Conservation (phyloP, 257 asterid genomes). For the Gardenia jasminoides region DNA sequence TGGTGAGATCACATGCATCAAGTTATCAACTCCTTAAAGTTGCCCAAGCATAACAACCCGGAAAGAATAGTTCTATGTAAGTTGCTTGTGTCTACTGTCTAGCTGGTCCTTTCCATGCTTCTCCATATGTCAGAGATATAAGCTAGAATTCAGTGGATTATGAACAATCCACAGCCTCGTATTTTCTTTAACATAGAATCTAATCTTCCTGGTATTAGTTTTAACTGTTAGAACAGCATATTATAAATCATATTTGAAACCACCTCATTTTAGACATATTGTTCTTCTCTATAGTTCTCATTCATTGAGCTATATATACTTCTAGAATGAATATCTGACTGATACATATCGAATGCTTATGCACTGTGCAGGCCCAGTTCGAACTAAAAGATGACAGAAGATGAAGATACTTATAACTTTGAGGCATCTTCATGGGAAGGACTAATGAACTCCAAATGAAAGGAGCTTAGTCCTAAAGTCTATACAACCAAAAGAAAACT, state of each 20-base stretch:
- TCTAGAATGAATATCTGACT: background rate
- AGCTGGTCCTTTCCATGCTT: background rate
- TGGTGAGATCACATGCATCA: too few species aligned
- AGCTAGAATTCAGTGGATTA: background rate
- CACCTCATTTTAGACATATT: background rate
- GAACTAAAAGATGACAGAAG: background rate
- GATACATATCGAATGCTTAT: background rate
- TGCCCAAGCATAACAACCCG: background rate
- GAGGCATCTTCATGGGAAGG: background rate
- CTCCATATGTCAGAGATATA: background rate
- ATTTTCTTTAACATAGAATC: background rate
- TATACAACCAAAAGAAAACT: background rate
- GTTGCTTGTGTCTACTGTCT: background rate
- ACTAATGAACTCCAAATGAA: background rate
- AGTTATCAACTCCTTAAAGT: background rate
- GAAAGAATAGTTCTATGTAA: background rate
- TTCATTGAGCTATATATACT: background rate
- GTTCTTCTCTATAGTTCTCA: too few species aligned
- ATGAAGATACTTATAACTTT: background rate
- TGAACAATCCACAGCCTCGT: background rate
- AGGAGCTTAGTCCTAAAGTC: background rate
- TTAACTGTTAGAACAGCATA: background rate
- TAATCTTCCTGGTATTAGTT: too few species aligned
- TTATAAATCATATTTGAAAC: background rate
- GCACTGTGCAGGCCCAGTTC: background rate